A percentile compares a stretch with the other conserved stretches of the same genome.
Evolutionary conservation across 2,329 filamentous ascomycete species (phyloP).

Genomic region (Cladophialophora psammophila): DNA sequence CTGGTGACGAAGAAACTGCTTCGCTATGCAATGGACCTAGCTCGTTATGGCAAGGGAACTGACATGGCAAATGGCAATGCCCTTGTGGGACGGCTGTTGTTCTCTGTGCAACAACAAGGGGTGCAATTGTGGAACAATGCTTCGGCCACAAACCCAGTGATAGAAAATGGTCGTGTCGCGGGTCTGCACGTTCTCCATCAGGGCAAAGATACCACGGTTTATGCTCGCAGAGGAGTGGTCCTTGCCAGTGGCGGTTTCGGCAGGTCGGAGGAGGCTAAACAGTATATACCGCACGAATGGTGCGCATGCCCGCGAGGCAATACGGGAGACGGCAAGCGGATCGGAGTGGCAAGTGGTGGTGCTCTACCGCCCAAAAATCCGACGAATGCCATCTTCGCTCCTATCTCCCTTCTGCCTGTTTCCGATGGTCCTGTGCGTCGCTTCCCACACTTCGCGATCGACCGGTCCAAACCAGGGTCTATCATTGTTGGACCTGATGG

Average conservation of each 20-base stretch:
- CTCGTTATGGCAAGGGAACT: constrained; percentile 22
- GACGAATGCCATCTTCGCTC: constrained; percentile 20
- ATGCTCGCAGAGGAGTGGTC: constrained; percentile 44
- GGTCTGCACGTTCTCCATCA: constrained; percentile 23
- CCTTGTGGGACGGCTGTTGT: constrained; percentile 25
- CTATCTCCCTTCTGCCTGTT: constrained; percentile 15
- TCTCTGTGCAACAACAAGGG: constrained; percentile 12
- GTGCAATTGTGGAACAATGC: constrained; percentile 20
- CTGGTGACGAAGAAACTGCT: constrained; percentile 12
- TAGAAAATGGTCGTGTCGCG: constrained; percentile 40
- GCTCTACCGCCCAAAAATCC: constrained; percentile 11
- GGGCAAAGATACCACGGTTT: constrained; percentile 40
- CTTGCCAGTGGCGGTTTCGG: constrained; percentile 50
- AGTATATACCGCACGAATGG: constrained; percentile 36
- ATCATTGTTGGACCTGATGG: constrained; percentile 28
- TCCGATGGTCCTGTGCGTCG: not conserved
- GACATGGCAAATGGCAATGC: constrained; percentile 27
- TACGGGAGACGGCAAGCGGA: constrained; percentile 32
- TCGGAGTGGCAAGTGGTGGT: constrained; percentile 17
- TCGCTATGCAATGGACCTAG: constrained; percentile 12
- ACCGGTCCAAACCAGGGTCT: constrained; percentile 23
- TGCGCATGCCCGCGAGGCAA: constrained; percentile 42
- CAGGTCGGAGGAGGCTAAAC: constrained; percentile 40
- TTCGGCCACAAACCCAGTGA: constrained; percentile 9
- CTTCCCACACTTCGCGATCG: constrained; percentile 25